A percentile compares a stretch with the other conserved stretches of the same genome.
Conservation (phyloP, 352 stramenopile species). For the Pythium dissotocum region DNA sequence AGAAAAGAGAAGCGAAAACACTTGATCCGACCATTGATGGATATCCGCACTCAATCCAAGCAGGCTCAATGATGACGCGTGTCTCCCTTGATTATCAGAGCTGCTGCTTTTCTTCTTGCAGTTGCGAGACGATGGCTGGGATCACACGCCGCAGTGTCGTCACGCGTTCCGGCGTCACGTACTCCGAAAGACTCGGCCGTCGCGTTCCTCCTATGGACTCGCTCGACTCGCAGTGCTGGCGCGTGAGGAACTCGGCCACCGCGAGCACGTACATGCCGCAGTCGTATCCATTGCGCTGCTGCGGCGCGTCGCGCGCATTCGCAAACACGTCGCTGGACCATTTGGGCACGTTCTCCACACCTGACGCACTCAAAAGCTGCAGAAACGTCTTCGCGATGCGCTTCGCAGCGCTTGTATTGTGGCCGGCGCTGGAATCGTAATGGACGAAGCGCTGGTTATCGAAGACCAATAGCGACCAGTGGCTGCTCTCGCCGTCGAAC, state of each 20-base stretch:
- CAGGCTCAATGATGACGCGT: neutral
- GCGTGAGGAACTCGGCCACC: constrained; percentile 61
- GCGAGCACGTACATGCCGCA: constrained; percentile 82
- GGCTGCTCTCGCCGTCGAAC: constrained; percentile 55
- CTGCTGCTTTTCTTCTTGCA: constrained; percentile 9
- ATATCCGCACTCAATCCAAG: no score
- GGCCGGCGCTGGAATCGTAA: constrained; percentile 71
- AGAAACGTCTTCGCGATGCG: constrained; percentile 47
- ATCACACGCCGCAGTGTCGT: constrained; percentile 52
- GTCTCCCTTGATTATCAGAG: neutral
- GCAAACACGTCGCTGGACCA: constrained; percentile 8
- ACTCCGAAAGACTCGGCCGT: constrained; percentile 34
- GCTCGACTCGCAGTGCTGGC: constrained; percentile 22
- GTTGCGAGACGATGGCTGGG: constrained; percentile 28
- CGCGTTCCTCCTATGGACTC: neutral
- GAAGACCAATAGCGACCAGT: constrained; percentile 81
- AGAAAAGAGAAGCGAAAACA: no score
- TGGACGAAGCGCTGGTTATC: constrained; percentile 43
- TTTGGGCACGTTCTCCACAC: constrained; percentile 5
- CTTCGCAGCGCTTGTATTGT: constrained; percentile 54
- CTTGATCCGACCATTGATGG: no score
- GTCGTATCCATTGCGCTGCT: constrained; percentile 82
- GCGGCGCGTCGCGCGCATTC: constrained; percentile 43
- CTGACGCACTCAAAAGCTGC: constrained; percentile 32
- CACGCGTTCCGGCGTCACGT: constrained; percentile 52